Evolutionary conservation across 225 moss, liverwort and hornwort species (phyloP).

Genomic region (Antitrichia curtipendula): DNA sequence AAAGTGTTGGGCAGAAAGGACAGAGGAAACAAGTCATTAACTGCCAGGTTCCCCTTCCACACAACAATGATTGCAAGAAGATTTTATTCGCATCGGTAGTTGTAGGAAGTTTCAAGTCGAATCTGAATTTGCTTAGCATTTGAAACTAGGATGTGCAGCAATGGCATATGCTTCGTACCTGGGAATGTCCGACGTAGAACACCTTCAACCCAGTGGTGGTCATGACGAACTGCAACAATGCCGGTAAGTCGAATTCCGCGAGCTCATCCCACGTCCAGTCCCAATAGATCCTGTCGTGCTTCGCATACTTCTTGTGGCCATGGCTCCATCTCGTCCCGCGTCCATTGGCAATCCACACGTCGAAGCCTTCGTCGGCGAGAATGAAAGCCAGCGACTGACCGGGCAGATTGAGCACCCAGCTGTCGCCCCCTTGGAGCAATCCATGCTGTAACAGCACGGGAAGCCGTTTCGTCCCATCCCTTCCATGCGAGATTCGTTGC

Average conservation of each 20-base stretch:
- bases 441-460: slow-evolving; percentile 86
- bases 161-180: neutral
- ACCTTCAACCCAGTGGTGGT: slow-evolving; percentile 26
- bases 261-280: slow-evolving; percentile 92
- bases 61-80: neutral
- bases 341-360: slow-evolving; percentile 89
- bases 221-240: slow-evolving; percentile 41
- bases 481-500: slow-evolving; percentile 56
- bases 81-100: neutral
- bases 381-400: slow-evolving; percentile 68
- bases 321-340: slow-evolving; percentile 94
- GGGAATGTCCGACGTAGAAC: slow-evolving; percentile 61
- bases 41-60: neutral
- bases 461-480: neutral
- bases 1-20: neutral
- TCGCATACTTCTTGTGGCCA: slow-evolving; percentile 38
- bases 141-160: neutral
- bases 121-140: neutral
- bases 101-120: neutral
- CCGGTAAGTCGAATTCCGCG: slow-evolving; percentile 58
- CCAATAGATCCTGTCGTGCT: slow-evolving; percentile 47
- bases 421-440: slow-evolving; percentile 79
- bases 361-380: slow-evolving; percentile 87
- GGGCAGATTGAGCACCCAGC: slow-evolving; percentile 72
- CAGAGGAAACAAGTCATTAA: neutral